These are phyloP conservation scores for Ganoderma lucidum DNA, from an alignment of 1,284 basidiomycete genomes.

Conservation along the genomic window DNA sequence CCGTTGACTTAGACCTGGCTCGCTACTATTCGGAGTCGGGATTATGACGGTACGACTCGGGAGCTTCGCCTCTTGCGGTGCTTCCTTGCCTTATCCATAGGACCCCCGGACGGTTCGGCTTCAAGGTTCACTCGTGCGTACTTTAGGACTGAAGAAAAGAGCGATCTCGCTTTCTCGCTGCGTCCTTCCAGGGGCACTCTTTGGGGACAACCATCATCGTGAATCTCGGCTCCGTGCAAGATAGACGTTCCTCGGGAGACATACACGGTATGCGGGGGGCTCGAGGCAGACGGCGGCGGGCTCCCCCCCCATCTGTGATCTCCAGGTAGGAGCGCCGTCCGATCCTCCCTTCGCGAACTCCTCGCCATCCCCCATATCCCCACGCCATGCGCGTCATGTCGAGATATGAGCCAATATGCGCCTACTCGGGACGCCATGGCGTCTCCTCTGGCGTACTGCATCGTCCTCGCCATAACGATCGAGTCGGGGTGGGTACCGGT, in stretches of 20 bases:
- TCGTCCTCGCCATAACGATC: background rate
- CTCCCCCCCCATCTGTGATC: background rate
- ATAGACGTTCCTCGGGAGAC: background rate
- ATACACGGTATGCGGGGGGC: background rate
- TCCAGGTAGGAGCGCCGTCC: background rate
- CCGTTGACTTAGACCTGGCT: background rate
- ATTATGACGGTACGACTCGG: background rate
- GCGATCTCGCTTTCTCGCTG: background rate
- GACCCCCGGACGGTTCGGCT: background rate
- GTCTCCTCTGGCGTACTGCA: background rate
- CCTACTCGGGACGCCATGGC: background rate
- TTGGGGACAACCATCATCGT: background rate
- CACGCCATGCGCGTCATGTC: background rate
- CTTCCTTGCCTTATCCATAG: background rate
- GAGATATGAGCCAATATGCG: slow-evolving; percentile 1
- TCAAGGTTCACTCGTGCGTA: background rate
- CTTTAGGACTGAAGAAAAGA: background rate
- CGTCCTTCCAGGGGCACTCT: background rate
- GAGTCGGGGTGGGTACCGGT: background rate
- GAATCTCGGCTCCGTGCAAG: background rate
- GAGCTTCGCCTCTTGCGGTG: background rate
- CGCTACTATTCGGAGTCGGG: background rate
- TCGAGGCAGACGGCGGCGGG: background rate
- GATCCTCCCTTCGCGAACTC: background rate
- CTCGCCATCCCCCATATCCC: background rate